Evolutionary conservation across 1,284 basidiomycete genomes (phyloP), one percentile per base, ranked within the genome.

Genomic region (Sanghuangporus weigelae): DNA sequence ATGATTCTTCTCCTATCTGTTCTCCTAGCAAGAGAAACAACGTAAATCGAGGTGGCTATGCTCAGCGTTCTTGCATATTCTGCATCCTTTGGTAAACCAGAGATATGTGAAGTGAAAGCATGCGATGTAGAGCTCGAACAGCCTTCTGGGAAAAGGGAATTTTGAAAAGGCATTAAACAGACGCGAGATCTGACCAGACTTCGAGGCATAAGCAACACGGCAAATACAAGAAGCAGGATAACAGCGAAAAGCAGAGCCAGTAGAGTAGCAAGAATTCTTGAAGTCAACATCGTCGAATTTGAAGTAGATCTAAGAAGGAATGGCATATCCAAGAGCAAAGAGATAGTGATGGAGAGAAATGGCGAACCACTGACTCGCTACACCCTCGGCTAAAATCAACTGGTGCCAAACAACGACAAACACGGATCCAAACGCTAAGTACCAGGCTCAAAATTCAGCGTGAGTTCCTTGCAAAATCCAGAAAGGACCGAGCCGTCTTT

Each of bases 21-120:
- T 46, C 86, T 78, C 26, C 71, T 74, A 8, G 82, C 79, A 14
- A 87, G 79, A 21, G 85, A 87, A 39, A 91, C 68, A 2, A 90
- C 82, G 67, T 83, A 85, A 60, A 85, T 78, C 16, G 73, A 70
- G 3, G 78, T 73, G 46, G 79, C 66, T 62, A 69, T 65, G 16
- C 70, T 72, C 0, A 72, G 66, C 0, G 63, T 61, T 50, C 21
- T n/a, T 26, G 26, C 19, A 23, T 23, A 21, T 12, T 51, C 23
- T 23, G 49, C 8, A 21, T 51, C 49, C 16, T 51, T 23, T 5
- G 21, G 26, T 35, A 7, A 51, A 51, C 1, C 50, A 51, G 2
- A 7, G n/a, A 4, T 0, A 51, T 11, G 1, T 11, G 31, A 38
- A 38, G 2, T 35, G 16, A 31, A 16, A 8, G 7, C 23, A 38